Conservation (phyloP, 2,329 filamentous ascomycete genomes). For the Arthrobotrys conoides region DNA sequence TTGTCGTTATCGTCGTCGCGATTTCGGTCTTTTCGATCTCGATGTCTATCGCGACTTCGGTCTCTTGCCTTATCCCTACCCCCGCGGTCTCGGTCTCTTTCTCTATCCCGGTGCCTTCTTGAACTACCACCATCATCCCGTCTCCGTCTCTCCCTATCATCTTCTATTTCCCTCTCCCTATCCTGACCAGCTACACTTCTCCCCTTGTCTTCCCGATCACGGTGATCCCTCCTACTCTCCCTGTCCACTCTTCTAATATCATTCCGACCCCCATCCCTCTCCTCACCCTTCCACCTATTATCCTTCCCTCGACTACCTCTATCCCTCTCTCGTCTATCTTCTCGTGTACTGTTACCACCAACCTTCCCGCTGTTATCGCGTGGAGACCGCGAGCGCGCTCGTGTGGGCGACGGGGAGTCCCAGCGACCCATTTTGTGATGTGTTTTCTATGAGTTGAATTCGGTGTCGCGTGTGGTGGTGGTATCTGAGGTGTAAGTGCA, state of each 20-base stretch:
- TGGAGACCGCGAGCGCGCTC: conserved; percentile 54
- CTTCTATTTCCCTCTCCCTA: conserved; percentile 62
- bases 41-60: conserved; percentile 3
- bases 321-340: conserved; percentile 10
- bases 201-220: conserved; percentile 65
- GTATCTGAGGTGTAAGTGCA: not conserved
- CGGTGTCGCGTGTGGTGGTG: not conserved
- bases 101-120: conserved; percentile 32
- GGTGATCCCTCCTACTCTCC: conserved; percentile 43
- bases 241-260: conserved; percentile 36
- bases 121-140: conserved; percentile 62
- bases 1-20: not conserved
- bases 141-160: conserved; percentile 66
- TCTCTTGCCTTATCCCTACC: conserved; percentile 28
- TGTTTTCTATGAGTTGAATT: not conserved
- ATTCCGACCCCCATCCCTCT: not conserved
- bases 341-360: not conserved
- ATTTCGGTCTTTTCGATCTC: not conserved
- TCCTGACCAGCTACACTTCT: conserved; percentile 64
- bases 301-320: conserved; percentile 8
- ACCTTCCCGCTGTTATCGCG: conserved; percentile 22
- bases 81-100: conserved; percentile 60
- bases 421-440: conserved; percentile 47
- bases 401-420: conserved; percentile 48
- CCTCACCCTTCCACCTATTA: conserved; percentile 33